Percentiles rank a stretch among this genome's conserved stretches.
phyloP scores from a whole-genome alignment of 2,329 filamentous ascomycete genomes.

The Aspergillus viridinutans region DNA sequence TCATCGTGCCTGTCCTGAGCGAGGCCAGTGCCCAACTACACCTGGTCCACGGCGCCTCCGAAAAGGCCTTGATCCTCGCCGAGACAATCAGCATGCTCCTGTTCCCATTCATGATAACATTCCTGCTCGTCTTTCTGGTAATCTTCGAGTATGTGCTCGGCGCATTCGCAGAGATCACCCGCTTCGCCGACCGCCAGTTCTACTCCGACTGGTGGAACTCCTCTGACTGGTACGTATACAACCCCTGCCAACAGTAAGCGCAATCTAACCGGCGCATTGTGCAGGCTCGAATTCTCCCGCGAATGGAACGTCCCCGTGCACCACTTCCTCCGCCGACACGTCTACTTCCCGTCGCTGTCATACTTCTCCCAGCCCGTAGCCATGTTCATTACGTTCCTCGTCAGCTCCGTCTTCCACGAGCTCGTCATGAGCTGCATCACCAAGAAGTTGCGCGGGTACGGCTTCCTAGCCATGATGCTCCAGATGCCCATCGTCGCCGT shows the following conservation, averaged over 20 bases:
- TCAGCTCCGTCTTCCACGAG: conserved; percentile 86
- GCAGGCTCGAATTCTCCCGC: conserved; percentile 83
- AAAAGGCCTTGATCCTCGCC: conserved; percentile 73
- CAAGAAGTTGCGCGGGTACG: conserved; percentile 92
- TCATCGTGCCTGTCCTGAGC: conserved; percentile 83
- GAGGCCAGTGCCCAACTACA: conserved; percentile 61
- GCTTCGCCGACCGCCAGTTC: conserved; percentile 91
- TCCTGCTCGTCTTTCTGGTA: conserved; percentile 91
- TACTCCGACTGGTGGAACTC: conserved; percentile 73
- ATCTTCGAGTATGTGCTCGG: conserved; percentile 97
- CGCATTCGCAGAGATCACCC: conserved; percentile 88
- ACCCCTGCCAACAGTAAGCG: background rate
- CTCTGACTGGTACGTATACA: conserved; percentile 42
- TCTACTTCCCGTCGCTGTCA: conserved; percentile 77
- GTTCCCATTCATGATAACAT: conserved; percentile 96
- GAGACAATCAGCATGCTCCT: conserved; percentile 89
- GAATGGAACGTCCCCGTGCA: conserved; percentile 99
- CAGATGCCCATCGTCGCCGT: conserved; percentile 93
- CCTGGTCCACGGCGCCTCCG: conserved; percentile 48
- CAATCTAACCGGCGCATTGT: background rate
- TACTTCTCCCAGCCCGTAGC: conserved; percentile 72
- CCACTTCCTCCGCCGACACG: conserved; percentile 88
- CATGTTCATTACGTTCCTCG: conserved; percentile 85
- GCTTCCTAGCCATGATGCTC: conserved; percentile 91
- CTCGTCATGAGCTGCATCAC: conserved; percentile 97